These are phyloP conservation scores for Sporobolomyces phaffii DNA, from an alignment of 768 basidiomycete species.

Conservation along the genomic window DNA sequence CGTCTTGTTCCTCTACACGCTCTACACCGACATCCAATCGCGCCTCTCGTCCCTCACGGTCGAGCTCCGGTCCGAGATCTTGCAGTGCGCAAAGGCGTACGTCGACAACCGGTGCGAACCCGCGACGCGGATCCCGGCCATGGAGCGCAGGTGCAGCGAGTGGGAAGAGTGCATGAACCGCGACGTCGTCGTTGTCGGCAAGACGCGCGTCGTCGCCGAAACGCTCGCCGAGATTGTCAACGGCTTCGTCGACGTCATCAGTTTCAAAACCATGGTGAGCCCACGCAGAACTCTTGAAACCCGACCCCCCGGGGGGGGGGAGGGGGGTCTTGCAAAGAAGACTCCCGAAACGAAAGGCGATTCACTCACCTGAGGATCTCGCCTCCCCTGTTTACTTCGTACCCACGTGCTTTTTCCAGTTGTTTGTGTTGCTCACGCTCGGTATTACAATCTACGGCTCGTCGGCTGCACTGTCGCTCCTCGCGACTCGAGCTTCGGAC, in stretches of 20 bases:
- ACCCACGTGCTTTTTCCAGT: conserved; percentile 40
- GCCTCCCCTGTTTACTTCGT: no score
- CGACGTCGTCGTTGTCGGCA: conserved; percentile 80
- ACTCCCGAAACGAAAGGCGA: no score
- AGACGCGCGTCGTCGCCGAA: conserved; percentile 84
- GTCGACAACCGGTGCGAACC: conserved; percentile 73
- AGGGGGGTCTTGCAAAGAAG: no score
- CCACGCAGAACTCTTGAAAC: neutral
- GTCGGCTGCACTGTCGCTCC: conserved; percentile 19
- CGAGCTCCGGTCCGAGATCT: conserved; percentile 89
- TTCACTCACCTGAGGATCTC: no score
- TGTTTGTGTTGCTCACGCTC: conserved; percentile 46
- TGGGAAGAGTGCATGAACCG: conserved; percentile 68
- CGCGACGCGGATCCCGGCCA: conserved; percentile 68
- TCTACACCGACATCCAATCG: conserved; percentile 82
- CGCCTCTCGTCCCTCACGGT: conserved; percentile 80
- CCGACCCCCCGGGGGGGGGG: no score
- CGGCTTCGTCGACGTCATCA: conserved; percentile 92
- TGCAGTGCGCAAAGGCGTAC: conserved; percentile 72
- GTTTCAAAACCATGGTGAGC: conserved; percentile 89
- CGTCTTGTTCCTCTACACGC: conserved; percentile 77
- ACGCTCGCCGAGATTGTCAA: conserved; percentile 93
- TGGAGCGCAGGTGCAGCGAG: conserved; percentile 73
- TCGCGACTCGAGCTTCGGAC: conserved; percentile 12
- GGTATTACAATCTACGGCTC: conserved; percentile 36